Evolutionary conservation across 2,329 filamentous ascomycete genomes (phyloP).

Genomic region (Paraphaeosphaeria sporulosa): DNA sequence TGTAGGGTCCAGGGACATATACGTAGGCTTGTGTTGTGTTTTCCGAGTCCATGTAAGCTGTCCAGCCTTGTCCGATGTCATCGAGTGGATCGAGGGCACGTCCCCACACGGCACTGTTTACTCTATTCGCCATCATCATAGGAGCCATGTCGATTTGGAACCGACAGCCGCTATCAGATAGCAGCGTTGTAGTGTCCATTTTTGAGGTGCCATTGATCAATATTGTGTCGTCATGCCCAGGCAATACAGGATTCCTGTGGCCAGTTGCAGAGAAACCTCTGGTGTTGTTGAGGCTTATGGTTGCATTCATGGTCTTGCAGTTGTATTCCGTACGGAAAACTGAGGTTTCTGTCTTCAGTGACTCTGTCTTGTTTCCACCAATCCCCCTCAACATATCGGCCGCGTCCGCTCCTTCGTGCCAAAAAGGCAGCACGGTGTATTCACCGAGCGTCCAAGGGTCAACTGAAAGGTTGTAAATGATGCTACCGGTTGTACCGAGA

Average conservation of each 20-base stretch:
- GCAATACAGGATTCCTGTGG: neutral
- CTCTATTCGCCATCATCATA: neutral
- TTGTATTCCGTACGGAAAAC: constrained; percentile 11
- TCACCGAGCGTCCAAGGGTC: constrained; percentile 13
- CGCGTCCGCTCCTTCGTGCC: constrained; percentile 3
- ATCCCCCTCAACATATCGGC: neutral
- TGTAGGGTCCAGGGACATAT: neutral
- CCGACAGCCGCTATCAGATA: neutral
- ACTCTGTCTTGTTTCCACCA: neutral
- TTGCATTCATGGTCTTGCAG: constrained; percentile 7
- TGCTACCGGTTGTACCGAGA: constrained; percentile 9
- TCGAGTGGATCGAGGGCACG: neutral
- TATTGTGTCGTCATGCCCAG: neutral
- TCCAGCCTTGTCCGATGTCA: neutral
- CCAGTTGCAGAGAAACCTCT: neutral
- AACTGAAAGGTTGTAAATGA: constrained; percentile 12
- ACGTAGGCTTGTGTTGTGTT: neutral
- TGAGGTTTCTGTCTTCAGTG: constrained; percentile 11
- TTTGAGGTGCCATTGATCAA: neutral
- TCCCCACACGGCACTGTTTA: neutral
- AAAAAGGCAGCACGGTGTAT: constrained; percentile 14
- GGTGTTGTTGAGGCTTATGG: neutral
- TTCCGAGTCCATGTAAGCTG: neutral
- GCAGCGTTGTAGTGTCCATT: neutral
- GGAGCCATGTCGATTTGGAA: neutral